Evolutionary conservation across 1,139 yeast species (phyloP).

Genomic region (Yamadazyma atlantica): DNA sequence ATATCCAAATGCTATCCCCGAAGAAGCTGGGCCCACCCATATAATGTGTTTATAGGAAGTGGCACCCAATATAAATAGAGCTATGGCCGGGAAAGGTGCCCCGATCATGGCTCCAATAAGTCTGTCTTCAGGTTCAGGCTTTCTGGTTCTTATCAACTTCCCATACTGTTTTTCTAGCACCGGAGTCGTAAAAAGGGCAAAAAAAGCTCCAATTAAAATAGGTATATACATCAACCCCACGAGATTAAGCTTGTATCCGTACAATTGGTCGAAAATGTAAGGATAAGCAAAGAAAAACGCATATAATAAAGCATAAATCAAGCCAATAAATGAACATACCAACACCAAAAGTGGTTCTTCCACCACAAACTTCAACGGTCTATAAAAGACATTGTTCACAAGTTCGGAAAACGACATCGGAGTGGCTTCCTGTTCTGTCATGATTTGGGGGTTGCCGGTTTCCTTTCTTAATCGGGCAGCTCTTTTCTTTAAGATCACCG

Average conservation of each 20-base stretch:
- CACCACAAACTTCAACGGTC: conserved; percentile 72
- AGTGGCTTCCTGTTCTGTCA: conserved; percentile 89
- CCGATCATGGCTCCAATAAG: conserved; percentile 87
- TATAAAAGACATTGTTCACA: conserved; percentile 61
- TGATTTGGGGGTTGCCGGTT: conserved; percentile 77
- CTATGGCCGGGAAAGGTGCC: conserved; percentile 84
- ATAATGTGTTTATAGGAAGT: conserved; percentile 76
- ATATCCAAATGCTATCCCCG: conserved; percentile 86
- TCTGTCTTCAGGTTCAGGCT: conserved; percentile 84
- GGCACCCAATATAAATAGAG: conserved; percentile 86
- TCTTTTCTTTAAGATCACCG: conserved; percentile 72
- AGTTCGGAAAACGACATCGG: conserved; percentile 67
- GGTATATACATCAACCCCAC: conserved; percentile 87
- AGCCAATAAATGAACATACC: conserved; percentile 81
- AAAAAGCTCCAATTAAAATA: conserved; percentile 76
- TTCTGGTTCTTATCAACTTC: conserved; percentile 51
- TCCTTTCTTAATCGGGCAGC: conserved; percentile 72
- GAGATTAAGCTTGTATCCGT: conserved; percentile 64
- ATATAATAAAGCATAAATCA: conserved; percentile 81
- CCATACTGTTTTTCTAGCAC: conserved; percentile 63
- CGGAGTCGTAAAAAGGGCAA: conserved; percentile 74
- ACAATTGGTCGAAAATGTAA: conserved; percentile 64
- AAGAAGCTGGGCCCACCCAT: conserved; percentile 94
- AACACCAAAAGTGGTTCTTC: conserved; percentile 84
- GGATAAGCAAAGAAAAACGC: conserved; percentile 94